Evolutionary conservation across 78 protist genomes (phyloP).

Genomic region (Creolimax fragrantissima): DNA sequence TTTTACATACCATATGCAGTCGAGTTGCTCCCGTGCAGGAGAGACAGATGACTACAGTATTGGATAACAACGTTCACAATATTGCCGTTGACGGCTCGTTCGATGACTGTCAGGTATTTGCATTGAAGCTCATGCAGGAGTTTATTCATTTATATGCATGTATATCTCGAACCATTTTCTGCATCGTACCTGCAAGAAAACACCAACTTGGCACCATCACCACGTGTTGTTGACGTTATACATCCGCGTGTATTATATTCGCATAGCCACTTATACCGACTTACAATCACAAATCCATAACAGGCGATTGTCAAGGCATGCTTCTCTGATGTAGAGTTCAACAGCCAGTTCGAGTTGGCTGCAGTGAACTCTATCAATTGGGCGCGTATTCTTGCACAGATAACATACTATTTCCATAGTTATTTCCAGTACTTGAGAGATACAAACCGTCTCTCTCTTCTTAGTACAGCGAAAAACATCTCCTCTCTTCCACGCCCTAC

Average conservation of each 20-base stretch:
- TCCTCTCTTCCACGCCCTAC: neutral
- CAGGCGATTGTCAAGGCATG: slow-evolving; percentile 42
- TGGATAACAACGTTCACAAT: slow-evolving; percentile 48
- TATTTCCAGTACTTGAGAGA: slow-evolving; percentile 22
- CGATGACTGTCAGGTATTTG: slow-evolving; percentile 42
- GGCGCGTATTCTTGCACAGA: slow-evolving; percentile 58
- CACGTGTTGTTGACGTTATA: too few species aligned
- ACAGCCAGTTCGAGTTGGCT: slow-evolving; percentile 10
- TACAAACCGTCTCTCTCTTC: neutral
- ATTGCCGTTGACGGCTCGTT: slow-evolving; percentile 45
- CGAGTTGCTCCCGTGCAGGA: slow-evolving; percentile 36
- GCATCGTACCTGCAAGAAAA: too few species aligned
- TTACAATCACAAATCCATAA: too few species aligned
- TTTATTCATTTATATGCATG: too few species aligned
- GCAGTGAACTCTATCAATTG: slow-evolving; percentile 61
- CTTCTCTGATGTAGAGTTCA: slow-evolving; percentile 34
- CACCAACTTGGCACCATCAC: too few species aligned
- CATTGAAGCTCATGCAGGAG: too few species aligned
- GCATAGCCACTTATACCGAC: too few species aligned
- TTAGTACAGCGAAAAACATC: neutral
- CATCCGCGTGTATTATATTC: too few species aligned
- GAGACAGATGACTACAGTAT: slow-evolving; percentile 48
- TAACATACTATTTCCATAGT: slow-evolving; percentile 39
- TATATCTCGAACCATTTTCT: too few species aligned
- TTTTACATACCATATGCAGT: neutral